These are phyloP conservation scores for Backusella luteola DNA, from an alignment of 192 early-diverging fungal species.

Conservation along the genomic window DNA sequence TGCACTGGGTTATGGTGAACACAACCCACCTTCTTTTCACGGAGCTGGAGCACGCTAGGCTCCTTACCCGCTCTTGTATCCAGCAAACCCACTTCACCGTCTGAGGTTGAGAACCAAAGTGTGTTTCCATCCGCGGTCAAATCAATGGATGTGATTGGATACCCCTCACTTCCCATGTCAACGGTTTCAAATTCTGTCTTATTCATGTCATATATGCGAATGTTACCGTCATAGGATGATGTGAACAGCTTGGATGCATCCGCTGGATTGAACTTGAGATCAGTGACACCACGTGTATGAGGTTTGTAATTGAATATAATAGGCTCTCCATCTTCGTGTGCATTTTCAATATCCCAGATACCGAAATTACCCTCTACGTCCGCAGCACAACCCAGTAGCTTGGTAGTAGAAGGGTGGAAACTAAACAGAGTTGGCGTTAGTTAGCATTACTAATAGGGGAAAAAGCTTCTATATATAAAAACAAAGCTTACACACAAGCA, in stretches of 20 bases:
- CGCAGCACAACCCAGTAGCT: constrained; percentile 50
- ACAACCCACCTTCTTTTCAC: constrained; percentile 59
- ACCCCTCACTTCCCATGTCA: constrained; percentile 23
- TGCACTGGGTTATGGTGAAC: constrained; percentile 57
- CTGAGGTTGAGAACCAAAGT: constrained; percentile 55
- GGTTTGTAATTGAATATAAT: constrained; percentile 52
- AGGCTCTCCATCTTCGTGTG: constrained; percentile 42
- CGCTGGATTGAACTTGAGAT: constrained; percentile 45
- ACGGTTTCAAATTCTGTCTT: constrained; percentile 48
- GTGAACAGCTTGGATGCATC: constrained; percentile 49
- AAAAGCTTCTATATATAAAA: no score
- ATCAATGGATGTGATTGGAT: constrained; percentile 44
- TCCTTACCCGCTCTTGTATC: constrained; percentile 43
- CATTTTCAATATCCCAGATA: constrained; percentile 59
- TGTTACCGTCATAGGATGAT: constrained; percentile 59
- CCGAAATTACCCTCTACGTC: constrained; percentile 51
- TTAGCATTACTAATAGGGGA: background rate
- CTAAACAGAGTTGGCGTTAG: constrained; percentile 22
- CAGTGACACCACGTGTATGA: constrained; percentile 47
- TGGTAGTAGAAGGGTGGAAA: constrained; percentile 52
- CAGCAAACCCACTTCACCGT: constrained; percentile 47
- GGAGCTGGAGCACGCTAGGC: constrained; percentile 30
- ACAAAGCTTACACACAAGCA: constrained; percentile 26
- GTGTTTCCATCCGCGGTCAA: constrained; percentile 9
- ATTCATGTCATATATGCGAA: constrained; percentile 60